These are phyloP conservation scores for Histomonas meleagridis DNA, from an alignment of 208 protist species.

Conservation along the genomic window DNA sequence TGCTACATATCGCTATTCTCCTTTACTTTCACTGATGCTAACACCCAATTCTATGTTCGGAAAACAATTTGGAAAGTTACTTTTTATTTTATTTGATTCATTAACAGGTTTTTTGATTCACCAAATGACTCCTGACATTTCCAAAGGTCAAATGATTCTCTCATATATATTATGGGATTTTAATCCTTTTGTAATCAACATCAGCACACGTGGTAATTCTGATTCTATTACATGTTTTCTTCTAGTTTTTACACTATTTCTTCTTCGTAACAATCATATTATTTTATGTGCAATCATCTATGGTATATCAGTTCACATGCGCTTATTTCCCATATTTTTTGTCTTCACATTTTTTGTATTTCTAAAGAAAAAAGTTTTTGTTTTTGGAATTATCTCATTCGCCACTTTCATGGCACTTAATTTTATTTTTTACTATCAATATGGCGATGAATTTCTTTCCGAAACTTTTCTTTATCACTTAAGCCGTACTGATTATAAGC, in stretches of 20 bases:
- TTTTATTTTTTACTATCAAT: neutral
- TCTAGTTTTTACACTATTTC: too few relatives aligned
- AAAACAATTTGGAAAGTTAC: constrained; percentile 63
- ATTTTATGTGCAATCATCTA: too few relatives aligned
- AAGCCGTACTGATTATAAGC: neutral
- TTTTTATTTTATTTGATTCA: constrained; percentile 67
- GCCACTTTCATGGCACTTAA: neutral
- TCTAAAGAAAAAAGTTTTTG: neutral
- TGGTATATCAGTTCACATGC: constrained; percentile 55
- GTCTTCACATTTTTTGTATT: neutral
- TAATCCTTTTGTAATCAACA: too few relatives aligned
- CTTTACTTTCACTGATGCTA: constrained; percentile 66
- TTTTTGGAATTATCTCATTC: neutral
- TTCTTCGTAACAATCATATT: too few relatives aligned
- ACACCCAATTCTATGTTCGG: constrained; percentile 61
- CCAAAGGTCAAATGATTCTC: too few relatives aligned
- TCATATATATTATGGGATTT: too few relatives aligned
- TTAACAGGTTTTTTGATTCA: constrained; percentile 61
- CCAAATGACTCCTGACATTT: too few relatives aligned
- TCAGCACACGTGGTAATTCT: too few relatives aligned
- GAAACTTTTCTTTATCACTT: neutral
- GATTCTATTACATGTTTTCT: too few relatives aligned
- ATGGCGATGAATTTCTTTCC: neutral
- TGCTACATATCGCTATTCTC: constrained; percentile 79
- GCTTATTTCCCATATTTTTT: neutral